Conservation (phyloP, 495 filamentous ascomycete genomes). For the Cercophora sp. region DNA sequence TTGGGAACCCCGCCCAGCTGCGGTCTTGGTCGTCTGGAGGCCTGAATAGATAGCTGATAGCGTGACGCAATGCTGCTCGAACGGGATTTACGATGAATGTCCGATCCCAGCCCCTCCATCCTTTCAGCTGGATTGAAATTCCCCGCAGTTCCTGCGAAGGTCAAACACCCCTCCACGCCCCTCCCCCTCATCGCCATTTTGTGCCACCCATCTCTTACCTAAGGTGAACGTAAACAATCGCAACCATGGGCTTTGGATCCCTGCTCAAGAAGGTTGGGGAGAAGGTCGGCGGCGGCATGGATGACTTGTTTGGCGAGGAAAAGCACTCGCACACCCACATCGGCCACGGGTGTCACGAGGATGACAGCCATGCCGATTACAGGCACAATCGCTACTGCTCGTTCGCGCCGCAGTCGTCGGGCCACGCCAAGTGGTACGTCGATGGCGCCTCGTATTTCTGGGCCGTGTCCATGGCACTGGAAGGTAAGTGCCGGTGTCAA, state of each 20-base stretch:
- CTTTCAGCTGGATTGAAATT: no score
- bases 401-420: constrained; percentile 82
- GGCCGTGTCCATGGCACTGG: constrained; percentile 79
- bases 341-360: constrained; percentile 27
- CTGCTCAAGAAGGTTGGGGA: constrained; percentile 24
- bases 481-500: constrained; percentile 37
- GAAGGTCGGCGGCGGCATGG: constrained; percentile 12
- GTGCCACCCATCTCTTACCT: no score
- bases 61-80: no score
- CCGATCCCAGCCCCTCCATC: no score
- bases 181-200: no score
- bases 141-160: no score
- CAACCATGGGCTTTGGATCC: constrained; percentile 3
- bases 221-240: no score
- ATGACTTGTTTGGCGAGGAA: constrained; percentile 33
- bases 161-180: no score
- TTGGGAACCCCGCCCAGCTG: no score
- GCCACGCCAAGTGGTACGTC: constrained; percentile 93
- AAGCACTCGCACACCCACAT: constrained; percentile 40
- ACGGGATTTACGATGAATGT: no score
- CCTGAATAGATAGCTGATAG: no score
- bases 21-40: no score
- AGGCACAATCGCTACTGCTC: constrained; percentile 70
- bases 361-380: constrained; percentile 29
- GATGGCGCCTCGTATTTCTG: constrained; percentile 91